Evolutionary conservation across 2,329 filamentous ascomycete genomes (phyloP), one percentile per base, ranked within the genome.

Genomic region (Colletotrichum sp.): DNA sequence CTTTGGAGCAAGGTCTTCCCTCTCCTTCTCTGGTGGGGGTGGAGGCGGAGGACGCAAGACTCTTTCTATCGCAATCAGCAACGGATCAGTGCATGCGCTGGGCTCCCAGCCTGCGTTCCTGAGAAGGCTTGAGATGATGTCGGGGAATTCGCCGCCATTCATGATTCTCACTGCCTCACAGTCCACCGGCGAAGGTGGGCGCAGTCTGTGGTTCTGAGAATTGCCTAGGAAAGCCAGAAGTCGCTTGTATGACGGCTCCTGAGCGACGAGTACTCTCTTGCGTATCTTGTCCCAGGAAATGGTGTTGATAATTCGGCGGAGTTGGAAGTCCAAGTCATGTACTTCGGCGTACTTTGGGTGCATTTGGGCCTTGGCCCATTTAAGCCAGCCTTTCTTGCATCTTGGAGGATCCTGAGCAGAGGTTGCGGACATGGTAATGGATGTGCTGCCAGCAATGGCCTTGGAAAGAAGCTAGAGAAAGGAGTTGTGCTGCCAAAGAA

Each of bases 401-500:
- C 39, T 44, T 0, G 39, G 39, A 6, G 39, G 39, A 6, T 6
- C 3, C 9, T 44, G 16, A 0, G 39, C 18, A n/a, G 39, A n/a
- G 39, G 39, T 12, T 44, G 9, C 5, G 39, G 39, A n/a, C 39
- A 44, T 44, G 39, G 5, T 44, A 8, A n/a, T 44, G 39, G 18
- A 44, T 39, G 7, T 39, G 1, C 5, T 39, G 5, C 0, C 16
- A 18, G 36, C 16, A 39, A 39, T 1, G 36, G 36, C 36, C 16
- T 39, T 39, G 0, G 15, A 39, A 39, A 0, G 36, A 39, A 39
- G 0, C 4, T 9, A 39, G 16, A 16, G 7, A 39, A 39, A 39
- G 0, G 15, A 18, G 9, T 5, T 18, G 1, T 39, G 16, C 16
- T 39, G 36, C 0, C 36, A 18, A 44, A 44, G 9, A n/a, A 44